Percentiles rank a stretch among this genome's conserved stretches.
phyloP scores from a whole-genome alignment of 805 yeast species.

The Zygotorulaspora chibaensis region DNA sequence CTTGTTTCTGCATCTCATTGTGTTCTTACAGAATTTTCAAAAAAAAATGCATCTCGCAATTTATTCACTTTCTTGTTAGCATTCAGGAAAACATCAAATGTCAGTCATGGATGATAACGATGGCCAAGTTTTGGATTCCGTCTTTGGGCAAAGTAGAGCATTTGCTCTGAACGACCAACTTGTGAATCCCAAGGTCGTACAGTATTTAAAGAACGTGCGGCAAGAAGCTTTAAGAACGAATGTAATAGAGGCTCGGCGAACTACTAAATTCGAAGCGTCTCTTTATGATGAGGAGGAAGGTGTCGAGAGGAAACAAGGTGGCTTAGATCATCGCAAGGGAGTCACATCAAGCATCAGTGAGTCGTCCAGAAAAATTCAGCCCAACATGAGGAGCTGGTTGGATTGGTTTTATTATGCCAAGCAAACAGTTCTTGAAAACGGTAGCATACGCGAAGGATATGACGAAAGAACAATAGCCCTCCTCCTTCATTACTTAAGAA shows the following conservation, averaged over 20 bases:
- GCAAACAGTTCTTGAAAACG: conserved; percentile 5
- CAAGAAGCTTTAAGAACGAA: conserved; percentile 28
- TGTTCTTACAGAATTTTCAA: too few species aligned
- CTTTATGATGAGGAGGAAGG: conserved; percentile 26
- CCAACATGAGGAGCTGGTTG: conserved; percentile 8
- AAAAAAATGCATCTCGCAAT: not conserved
- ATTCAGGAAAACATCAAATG: not conserved
- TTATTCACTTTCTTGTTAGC: not conserved
- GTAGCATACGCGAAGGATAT: conserved; percentile 16
- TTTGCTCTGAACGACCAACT: conserved; percentile 23
- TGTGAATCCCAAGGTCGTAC: conserved; percentile 27
- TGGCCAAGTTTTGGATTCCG: conserved; percentile 17
- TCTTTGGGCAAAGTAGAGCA: conserved; percentile 32
- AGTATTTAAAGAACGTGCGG: conserved; percentile 26
- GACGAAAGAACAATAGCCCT: conserved; percentile 19
- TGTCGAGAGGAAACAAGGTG: not conserved
- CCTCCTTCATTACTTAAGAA: conserved; percentile 19
- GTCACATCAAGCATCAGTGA: not conserved
- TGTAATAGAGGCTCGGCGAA: conserved; percentile 5
- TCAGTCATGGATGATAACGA: conserved; percentile 6
- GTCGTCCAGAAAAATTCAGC: conserved; percentile 1
- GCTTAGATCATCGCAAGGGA: not conserved
- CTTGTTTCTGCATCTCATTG: too few species aligned
- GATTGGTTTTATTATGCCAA: conserved; percentile 17
- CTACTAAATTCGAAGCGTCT: conserved; percentile 16